Evolutionary conservation across 2,329 filamentous ascomycete species (phyloP).

Genomic region (Pseudocercospora fijiensis): DNA sequence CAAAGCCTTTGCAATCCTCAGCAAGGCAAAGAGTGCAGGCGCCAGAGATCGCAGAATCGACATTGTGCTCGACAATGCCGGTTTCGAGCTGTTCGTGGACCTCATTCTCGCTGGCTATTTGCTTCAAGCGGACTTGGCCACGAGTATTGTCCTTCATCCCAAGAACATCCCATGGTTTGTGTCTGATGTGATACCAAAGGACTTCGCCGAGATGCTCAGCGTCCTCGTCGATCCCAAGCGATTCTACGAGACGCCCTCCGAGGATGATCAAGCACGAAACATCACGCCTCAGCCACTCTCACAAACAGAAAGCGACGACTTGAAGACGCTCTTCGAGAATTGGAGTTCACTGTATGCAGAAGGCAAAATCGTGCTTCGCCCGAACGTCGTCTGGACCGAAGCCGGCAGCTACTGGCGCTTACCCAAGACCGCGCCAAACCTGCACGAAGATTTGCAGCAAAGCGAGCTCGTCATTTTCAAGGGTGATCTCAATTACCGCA

Average conservation of each 20-base stretch:
- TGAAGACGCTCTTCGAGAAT: slow-evolving; percentile 76
- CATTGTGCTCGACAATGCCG: slow-evolving; percentile 94
- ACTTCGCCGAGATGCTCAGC: slow-evolving; percentile 79
- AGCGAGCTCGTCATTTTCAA: slow-evolving; percentile 94
- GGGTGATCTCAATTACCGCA: slow-evolving; percentile 94
- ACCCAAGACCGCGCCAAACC: slow-evolving; percentile 63
- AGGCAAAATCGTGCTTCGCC: slow-evolving; percentile 77
- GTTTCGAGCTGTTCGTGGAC: slow-evolving; percentile 96
- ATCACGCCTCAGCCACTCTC: slow-evolving; percentile 63
- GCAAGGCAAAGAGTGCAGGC: slow-evolving; percentile 62
- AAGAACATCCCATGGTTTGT: slow-evolving; percentile 99
- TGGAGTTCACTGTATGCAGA: slow-evolving; percentile 80
- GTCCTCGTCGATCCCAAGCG: slow-evolving; percentile 72
- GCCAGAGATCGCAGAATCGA: slow-evolving; percentile 74
- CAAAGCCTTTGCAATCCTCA: slow-evolving; percentile 67
- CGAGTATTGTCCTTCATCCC: slow-evolving; percentile 81
- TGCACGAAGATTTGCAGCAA: slow-evolving; percentile 75
- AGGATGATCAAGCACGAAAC: slow-evolving; percentile 59
- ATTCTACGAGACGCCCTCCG: slow-evolving; percentile 75
- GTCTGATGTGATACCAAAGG: slow-evolving; percentile 83
- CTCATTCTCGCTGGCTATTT: slow-evolving; percentile 89
- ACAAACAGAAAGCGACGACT: slow-evolving; percentile 63
- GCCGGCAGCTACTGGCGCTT: slow-evolving; percentile 86
- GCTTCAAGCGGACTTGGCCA: slow-evolving; percentile 79
- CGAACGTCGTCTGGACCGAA: slow-evolving; percentile 89